Conservation (phyloP, 352 stramenopile genomes). For the Globisporangium carolinianum region DNA sequence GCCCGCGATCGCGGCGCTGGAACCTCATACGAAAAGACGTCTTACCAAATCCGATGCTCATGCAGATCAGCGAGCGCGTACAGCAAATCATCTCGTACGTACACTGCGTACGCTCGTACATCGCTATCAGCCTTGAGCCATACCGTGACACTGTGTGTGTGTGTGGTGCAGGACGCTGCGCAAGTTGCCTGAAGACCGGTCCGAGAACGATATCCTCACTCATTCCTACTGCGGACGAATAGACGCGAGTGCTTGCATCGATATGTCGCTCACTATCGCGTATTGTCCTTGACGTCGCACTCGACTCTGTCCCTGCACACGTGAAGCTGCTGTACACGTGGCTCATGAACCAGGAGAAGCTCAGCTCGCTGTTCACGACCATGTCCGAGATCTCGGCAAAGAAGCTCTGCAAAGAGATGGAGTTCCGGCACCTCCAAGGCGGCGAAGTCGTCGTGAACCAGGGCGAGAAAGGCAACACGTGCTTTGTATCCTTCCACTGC, state of each 20-base stretch:
- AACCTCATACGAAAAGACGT: conserved; percentile 20
- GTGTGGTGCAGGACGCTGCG: conserved; percentile 38
- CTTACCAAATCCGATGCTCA: conserved; percentile 38
- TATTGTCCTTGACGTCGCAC: neutral
- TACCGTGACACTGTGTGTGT: neutral
- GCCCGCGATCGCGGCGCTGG: conserved; percentile 9
- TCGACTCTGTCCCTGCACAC: conserved; percentile 19
- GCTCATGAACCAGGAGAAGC: conserved; percentile 85
- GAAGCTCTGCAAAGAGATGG: conserved; percentile 84
- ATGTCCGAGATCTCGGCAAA: conserved; percentile 82
- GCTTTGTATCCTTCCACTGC: conserved; percentile 37
- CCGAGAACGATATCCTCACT: conserved; percentile 46
- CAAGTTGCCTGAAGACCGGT: conserved; percentile 53
- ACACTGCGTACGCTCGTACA: too few species aligned
- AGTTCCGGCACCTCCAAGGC: conserved; percentile 65
- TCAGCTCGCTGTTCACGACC: conserved; percentile 80
- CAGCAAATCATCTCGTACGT: conserved; percentile 61
- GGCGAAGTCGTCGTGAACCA: conserved; percentile 76
- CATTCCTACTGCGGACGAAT: conserved; percentile 2
- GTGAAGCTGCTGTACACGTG: conserved; percentile 67
- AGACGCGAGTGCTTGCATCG: conserved; percentile 2
- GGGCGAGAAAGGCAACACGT: conserved; percentile 80
- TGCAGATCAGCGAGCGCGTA: conserved; percentile 56
- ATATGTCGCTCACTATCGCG: too few species aligned
- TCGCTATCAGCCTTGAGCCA: neutral